These are phyloP conservation scores for Saccharomycopsis javanensis DNA, from an alignment of 805 yeast species.

Conservation along the genomic window DNA sequence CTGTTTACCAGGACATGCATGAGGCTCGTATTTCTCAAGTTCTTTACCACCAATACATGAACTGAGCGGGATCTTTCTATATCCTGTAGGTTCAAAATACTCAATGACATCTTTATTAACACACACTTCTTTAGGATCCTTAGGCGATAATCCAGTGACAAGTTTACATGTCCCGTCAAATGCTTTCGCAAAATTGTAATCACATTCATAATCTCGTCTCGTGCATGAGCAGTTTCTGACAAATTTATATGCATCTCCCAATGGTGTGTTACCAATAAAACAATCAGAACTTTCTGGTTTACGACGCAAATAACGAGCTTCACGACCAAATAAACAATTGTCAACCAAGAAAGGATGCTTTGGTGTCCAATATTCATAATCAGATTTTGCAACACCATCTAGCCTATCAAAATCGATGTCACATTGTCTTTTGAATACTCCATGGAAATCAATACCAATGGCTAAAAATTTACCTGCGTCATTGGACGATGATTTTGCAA, in stretches of 20 bases:
- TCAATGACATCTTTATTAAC: constrained; percentile 43
- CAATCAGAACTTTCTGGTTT: constrained; percentile 51
- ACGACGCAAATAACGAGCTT: constrained; percentile 49
- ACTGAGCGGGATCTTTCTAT: constrained; percentile 73
- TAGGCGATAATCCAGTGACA: constrained; percentile 62
- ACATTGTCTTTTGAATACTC: constrained; percentile 46
- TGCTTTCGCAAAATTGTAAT: constrained; percentile 65
- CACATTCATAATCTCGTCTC: constrained; percentile 88
- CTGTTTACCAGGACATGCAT: constrained; percentile 84
- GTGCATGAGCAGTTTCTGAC: constrained; percentile 72
- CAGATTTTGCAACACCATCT: constrained; percentile 30
- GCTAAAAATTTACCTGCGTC: constrained; percentile 30
- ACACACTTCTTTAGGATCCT: constrained; percentile 56
- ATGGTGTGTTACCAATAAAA: constrained; percentile 54
- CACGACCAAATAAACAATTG: constrained; percentile 65
- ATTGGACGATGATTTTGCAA: constrained; percentile 39
- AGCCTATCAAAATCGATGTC: constrained; percentile 34
- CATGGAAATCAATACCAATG: constrained; percentile 49
- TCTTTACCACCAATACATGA: constrained; percentile 77
- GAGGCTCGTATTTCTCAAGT: constrained; percentile 54
- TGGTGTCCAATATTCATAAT: constrained; percentile 59
- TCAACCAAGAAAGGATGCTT: constrained; percentile 41
- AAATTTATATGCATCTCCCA: constrained; percentile 45
- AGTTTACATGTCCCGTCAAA: constrained; percentile 78
- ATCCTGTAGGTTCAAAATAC: constrained; percentile 86